phyloP scores from a whole-genome alignment of 106 monocot genomes.

The Allium fistulosum region DNA sequence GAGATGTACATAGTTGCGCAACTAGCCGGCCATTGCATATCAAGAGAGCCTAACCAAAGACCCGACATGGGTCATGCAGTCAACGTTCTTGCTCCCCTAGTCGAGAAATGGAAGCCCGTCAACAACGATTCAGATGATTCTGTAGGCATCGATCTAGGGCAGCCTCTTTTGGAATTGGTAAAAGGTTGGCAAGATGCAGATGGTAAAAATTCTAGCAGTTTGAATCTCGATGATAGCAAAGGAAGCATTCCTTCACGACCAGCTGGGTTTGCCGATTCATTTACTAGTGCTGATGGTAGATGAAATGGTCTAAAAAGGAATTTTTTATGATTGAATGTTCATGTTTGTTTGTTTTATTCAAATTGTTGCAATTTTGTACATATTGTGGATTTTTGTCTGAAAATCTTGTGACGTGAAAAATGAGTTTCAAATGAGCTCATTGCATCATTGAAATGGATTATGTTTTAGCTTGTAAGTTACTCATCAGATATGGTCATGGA shows the following conservation, averaged over 20 bases:
- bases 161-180: conserved; percentile 48
- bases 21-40: conserved; percentile 45
- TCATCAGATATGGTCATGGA: too few species aligned
- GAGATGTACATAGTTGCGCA: conserved; percentile 30
- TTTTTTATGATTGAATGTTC: neutral
- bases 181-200: conserved; percentile 43
- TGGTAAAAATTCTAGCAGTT: neutral
- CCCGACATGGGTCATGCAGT: conserved; percentile 51
- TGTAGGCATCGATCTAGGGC: conserved; percentile 36
- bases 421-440: too few species aligned
- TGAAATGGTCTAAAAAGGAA: conserved; percentile 9
- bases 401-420: too few species aligned
- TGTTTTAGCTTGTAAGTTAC: too few species aligned
- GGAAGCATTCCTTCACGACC: conserved; percentile 61
- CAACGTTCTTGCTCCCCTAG: conserved; percentile 27
- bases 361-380: too few species aligned
- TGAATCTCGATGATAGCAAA: conserved; percentile 54
- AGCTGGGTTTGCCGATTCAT: conserved; percentile 51
- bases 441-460: too few species aligned
- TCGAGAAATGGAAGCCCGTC: conserved; percentile 36
- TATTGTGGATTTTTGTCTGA: too few species aligned
- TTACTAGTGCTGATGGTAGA: conserved; percentile 54
- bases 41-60: conserved; percentile 30
- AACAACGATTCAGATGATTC: conserved; percentile 31
- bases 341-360: too few species aligned